Base-by-base conservation (phyloP, 305 asterid species). In the Striga hermonthica region DNA sequence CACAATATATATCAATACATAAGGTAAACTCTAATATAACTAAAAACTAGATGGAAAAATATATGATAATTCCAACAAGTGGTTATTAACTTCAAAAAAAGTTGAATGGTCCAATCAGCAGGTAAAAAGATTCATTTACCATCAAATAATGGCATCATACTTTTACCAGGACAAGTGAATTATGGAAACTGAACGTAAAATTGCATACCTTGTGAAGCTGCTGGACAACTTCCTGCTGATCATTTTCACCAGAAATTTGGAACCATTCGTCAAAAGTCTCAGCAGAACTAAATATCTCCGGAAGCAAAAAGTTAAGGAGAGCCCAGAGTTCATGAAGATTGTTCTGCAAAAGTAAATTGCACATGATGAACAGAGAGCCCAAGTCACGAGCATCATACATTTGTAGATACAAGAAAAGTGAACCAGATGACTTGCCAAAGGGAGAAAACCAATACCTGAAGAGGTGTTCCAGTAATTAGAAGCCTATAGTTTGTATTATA, bases 271-370 rank as follows among this genome's bases (percentile, higher is more conserved):
- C 99, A 57, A 93, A 93, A 40, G 99, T 90, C 82, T 93, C 99
- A 57, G 99, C 93, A 39, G 99, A 93, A 76, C 99, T 93, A 77
- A 93, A 90, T 76, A 93, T 93, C 83, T 93, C 97, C 6, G 97
- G 99, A 61, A 93, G 97, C 75, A 93, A 78, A 72, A 93, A 93
- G 83, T 90, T 93, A 68, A 93, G 89, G 54, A 93, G 97, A 31
- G 99, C 86, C 99, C 99, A 90, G 44, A 93, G 97, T 62, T 93
- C 99, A 74, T 93, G 97, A 76, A 93, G 99, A 79, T 93, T 93
- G 83, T 93, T 93, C 99, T 93, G 96, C 86, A 67, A 50, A 73
- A 67, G 8, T 8, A 10, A 22, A 57, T 35, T 54, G 9, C 60
- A 50, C 13, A 50, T 54, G 60, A 60, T 52, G 62, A 65, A 22